Evolutionary conservation across 1,284 basidiomycete species (phyloP), one percentile per base, ranked within the genome.

Genomic region (Malassezia pachydermatis): DNA sequence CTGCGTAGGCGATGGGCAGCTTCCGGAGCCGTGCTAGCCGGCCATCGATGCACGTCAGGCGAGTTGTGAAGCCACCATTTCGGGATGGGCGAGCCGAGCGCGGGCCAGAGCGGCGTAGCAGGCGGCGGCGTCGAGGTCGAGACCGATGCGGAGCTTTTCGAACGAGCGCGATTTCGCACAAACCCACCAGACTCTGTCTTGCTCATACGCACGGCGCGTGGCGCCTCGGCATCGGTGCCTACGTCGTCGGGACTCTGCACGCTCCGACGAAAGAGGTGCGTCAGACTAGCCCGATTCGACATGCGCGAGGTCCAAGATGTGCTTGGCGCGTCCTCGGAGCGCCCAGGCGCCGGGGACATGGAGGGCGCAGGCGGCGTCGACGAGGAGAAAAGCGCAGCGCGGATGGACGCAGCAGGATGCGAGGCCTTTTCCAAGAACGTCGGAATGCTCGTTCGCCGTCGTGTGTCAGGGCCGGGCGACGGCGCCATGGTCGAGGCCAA

Each of bases 341-440:
- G 40, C n/a, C 19, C 20, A 14, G 49, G 13, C n/a, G 23, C 13
- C n/a, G 32, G 16, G n/a, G n/a, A n/a, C n/a, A n/a, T n/a, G 8
- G 19, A 20, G 0, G 30, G 40, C n/a, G 17, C 20, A 14, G 49
- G 13, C n/a, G 23, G 13, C n/a, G 32, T 16, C 14, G 22, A 5
- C n/a, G 32, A 33, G 7, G 44, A 35, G 27, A 38, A 45, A 9
- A 67, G 55, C 2, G 62, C 63, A 14, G 59, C 57, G 7, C 63
- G 58, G n/a, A 69, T 29, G 8, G 59, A 55, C 8, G 58, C 55
- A 23, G 59, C 65, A 2, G 67, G 63, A 47, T 62, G 58, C 4
- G 62, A 55, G 1, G 65, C 65, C 46, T 60, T 65, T 22, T 66
- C 67, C 4, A 67, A 29, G 13, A 66, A 56, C 11, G 59, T 54